A percentile compares a stretch with the other conserved stretches of the same genome.
phyloP scores from a whole-genome alignment of 345 rosid genomes.

The Anacardium occidentale region DNA sequence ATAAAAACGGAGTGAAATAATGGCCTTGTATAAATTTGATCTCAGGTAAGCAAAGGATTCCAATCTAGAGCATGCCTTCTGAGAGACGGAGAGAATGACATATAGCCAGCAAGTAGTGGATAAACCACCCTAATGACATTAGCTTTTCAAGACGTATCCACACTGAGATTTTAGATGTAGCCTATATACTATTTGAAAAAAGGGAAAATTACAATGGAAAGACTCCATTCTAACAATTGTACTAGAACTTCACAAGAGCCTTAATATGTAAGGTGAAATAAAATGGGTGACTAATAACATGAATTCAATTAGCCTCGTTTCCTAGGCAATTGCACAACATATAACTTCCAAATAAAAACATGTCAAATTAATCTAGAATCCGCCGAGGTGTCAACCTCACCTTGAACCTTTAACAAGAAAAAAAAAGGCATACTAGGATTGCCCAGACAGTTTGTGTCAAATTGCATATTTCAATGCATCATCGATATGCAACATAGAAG shows the following conservation, averaged over 20 bases:
- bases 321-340: not conserved
- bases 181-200: not conserved
- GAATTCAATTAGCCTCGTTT: not conserved
- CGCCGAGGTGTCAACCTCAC: not conserved
- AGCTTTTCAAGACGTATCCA: not conserved
- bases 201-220: not conserved
- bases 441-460: not conserved
- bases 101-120: not conserved
- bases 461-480: slow-evolving; percentile 1
- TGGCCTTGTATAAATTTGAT: not conserved
- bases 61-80: not conserved
- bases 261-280: not conserved
- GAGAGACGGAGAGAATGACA: not conserved
- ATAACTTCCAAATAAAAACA: slow-evolving; percentile 2
- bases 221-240: not conserved
- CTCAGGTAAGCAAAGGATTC: not conserved
- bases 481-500: slow-evolving; percentile 8
- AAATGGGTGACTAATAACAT: not conserved
- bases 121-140: not conserved
- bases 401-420: not conserved
- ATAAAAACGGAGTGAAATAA: not conserved
- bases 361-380: slow-evolving; percentile 1
- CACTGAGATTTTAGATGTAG: not conserved
- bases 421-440: not conserved
- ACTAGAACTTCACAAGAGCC: not conserved